Evolutionary conservation across 75 land plant genomes (phyloP).

Genomic region (Picea sitchensis): DNA sequence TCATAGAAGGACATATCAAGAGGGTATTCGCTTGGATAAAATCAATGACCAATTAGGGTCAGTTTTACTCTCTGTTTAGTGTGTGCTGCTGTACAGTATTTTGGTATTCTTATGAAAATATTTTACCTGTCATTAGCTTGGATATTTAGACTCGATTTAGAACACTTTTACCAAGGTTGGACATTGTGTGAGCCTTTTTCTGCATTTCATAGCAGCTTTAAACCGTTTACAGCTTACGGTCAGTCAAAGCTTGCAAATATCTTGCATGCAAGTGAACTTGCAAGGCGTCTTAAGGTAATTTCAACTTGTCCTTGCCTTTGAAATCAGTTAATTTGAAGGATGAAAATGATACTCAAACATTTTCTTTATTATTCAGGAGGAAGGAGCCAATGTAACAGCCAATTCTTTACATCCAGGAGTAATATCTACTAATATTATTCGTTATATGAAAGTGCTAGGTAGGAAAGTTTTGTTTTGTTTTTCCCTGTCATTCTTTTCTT

Average conservation of each 20-base stretch:
- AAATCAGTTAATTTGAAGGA: background rate
- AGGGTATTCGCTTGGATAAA: constrained; percentile 28
- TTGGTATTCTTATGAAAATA: background rate
- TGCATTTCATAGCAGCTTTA: constrained; percentile 16
- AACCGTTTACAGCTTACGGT: constrained; percentile 22
- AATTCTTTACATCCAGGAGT: constrained; percentile 82
- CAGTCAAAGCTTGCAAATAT: constrained; percentile 48
- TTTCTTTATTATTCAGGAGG: constrained; percentile 41
- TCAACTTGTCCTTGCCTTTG: background rate
- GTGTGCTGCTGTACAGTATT: background rate
- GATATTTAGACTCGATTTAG: background rate
- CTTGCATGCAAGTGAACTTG: constrained; percentile 44
- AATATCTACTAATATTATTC: constrained; percentile 51
- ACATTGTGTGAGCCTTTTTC: background rate
- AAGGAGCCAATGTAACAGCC: constrained; percentile 52
- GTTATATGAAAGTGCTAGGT: constrained; percentile 16
- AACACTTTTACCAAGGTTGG: background rate
- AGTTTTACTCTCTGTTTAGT: background rate
- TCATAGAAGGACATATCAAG: constrained; percentile 23
- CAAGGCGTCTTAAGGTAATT: constrained; percentile 29
- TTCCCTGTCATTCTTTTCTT: too few relatives aligned
- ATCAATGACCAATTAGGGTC: constrained; percentile 31
- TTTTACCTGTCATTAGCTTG: background rate
- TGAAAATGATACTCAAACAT: background rate
- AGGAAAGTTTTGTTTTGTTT: background rate